Base-by-base conservation (phyloP, 768 basidiomycete genomes). In the Suillus variegatus region DNA sequence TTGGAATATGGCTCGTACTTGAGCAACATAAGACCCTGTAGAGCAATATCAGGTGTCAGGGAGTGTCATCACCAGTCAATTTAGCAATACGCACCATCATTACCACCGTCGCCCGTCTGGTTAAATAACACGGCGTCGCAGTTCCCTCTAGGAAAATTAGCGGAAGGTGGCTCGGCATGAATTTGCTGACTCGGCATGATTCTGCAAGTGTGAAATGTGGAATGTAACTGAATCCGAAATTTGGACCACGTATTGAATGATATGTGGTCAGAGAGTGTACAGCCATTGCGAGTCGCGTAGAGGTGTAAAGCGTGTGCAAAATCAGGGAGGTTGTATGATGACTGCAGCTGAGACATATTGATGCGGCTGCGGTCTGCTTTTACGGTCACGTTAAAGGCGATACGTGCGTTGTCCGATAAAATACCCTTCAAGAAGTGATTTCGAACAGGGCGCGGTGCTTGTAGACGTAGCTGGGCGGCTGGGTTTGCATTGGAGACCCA, bases 181-280 rank as follows among this genome's bases (percentile, higher is more conserved):
- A 44, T 44, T 16, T 44, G 43, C 54, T 69, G 62, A 6, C 70
- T 57, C 22, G 71, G 65, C 20, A 71, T 47, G 22, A 71, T 62
- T 10, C 63, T 57, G 58, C 72, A 61, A 3, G 71, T 66, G n/a
- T 65, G 52, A 40, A 73, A 69, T 22, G 68, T 71, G 0, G 70
- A 65, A 36, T 61, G 73, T 12, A 64, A 35, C 60, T 78, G 76
- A 35, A 77, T 63, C 1, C 67, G 65, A n/a, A 74, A 40, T 10
- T 60, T 65, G 20, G 58, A 65, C 76, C 76, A 78, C 2, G 32
- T 36, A 18, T 32, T 18, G 28, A 47, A 41, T 8, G 9, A 22
- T 46, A 36, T 0, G 8, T n/a, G 14, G 47, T 13, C 7, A 20
- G 46, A 20, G 35, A 57, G 32, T n/a, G 32, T 12, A 28, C 56